phyloP scores from a whole-genome alignment of 1,139 yeast species.

The Ogataea hybrid region DNA sequence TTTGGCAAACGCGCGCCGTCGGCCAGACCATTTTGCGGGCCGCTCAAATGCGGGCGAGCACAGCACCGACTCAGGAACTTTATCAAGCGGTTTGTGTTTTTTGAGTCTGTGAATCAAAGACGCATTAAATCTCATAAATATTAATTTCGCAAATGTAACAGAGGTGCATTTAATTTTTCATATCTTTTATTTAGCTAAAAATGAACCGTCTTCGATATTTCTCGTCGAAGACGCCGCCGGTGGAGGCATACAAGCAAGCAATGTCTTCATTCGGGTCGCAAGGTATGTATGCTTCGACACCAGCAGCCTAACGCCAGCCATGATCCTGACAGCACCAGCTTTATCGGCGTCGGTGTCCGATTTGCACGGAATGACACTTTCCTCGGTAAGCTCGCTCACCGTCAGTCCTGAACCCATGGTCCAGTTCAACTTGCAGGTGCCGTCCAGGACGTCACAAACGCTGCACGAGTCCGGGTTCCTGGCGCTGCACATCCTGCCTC shows the following conservation, averaged over 20 bases:
- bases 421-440: slow-evolving; percentile 80
- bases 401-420: slow-evolving; percentile 70
- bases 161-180: slow-evolving; percentile 3
- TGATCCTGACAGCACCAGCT: slow-evolving; percentile 39
- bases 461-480: slow-evolving; percentile 54
- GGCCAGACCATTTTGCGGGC: slow-evolving; percentile 28
- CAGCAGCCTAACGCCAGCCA: slow-evolving; percentile 28
- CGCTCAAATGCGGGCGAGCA: slow-evolving; percentile 19
- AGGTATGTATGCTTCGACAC: slow-evolving; percentile 18
- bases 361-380: slow-evolving; percentile 75
- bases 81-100: slow-evolving; percentile 1
- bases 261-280: slow-evolving; percentile 35
- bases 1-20: slow-evolving; percentile 13
- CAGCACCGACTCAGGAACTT: background rate
- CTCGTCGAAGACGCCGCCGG: slow-evolving; percentile 21
- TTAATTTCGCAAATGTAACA: background rate
- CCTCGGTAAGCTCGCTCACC: slow-evolving; percentile 78
- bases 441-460: slow-evolving; percentile 70
- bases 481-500: slow-evolving; percentile 76
- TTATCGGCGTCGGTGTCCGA: slow-evolving; percentile 23
- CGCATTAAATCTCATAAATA: slow-evolving; percentile 4
- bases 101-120: background rate
- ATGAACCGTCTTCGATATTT: slow-evolving; percentile 4
- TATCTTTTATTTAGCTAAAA: background rate
- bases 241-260: slow-evolving; percentile 29